Evolutionary conservation across 2,329 filamentous ascomycete genomes (phyloP), one percentile per base, ranked within the genome.

Genomic region (Capronia coronata): DNA sequence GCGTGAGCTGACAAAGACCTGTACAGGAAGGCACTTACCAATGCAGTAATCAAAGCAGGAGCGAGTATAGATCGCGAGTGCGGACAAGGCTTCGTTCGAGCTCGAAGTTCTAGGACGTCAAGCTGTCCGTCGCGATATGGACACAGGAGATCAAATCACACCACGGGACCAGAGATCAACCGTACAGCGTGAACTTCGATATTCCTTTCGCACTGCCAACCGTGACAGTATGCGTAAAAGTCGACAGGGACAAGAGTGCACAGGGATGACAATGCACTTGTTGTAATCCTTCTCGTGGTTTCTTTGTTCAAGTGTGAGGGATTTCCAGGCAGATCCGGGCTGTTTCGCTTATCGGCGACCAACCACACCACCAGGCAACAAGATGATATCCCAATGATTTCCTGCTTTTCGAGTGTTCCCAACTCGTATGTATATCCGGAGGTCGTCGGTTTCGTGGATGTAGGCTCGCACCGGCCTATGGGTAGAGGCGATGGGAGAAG

Each of bases 161-260:
- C 56, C 56, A 58, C 56, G 56, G 56, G 56, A 54, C 48, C 56
- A 56, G 45, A 54, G 56, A 55, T 56, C 56, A 48, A 58, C 56
- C 56, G 53, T 58, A 58, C 56, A 54, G 56, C 45, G 49, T 46
- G 19, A 11, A 46, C 43, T 49, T 37, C 41, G 29, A 51, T 47
- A n/a, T n/a, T n/a, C 37, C 37, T 42, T 39, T 29, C 46, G 40
- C 37, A 19, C 30, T 23, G 42, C 25, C 39, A 19, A 41, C 32
- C 29, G 43, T 39, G 44, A 34, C 34, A 30, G 39, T 39, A 22
- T 16, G 34, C 32, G 32, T 41, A 16, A 16, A 27, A 48, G 29
- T 32, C 21, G 32, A 43, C 18, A 27, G 38, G 32, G 18, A 44
- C 38, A 40, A 47, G 29, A n/a, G n/a, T n/a, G 40, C 43, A 22